These are phyloP conservation scores for Psilocybe sp. DNA, from an alignment of 768 basidiomycete species.

Conservation along the genomic window DNA sequence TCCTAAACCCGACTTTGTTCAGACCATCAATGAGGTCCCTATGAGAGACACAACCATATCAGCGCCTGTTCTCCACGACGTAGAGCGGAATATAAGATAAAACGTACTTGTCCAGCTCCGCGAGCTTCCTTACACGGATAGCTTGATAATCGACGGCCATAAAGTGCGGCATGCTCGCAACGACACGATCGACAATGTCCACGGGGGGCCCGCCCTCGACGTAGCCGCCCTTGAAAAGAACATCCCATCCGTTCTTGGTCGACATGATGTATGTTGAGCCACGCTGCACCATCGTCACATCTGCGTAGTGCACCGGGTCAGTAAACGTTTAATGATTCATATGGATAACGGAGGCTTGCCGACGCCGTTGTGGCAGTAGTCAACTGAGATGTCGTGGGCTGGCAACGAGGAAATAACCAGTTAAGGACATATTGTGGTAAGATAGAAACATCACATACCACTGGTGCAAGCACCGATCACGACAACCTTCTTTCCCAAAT, in stretches of 20 bases:
- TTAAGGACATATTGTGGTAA: not conserved
- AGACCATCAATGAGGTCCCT: slow-evolving; percentile 37
- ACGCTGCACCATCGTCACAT: slow-evolving; percentile 17
- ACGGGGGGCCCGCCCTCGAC: slow-evolving; percentile 45
- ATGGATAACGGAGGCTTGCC: slow-evolving; percentile 14
- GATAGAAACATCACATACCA: slow-evolving; percentile 23
- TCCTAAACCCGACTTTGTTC: slow-evolving; percentile 43
- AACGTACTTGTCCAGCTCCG: slow-evolving; percentile 34
- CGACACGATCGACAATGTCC: slow-evolving; percentile 50
- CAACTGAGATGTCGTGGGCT: slow-evolving; percentile 40
- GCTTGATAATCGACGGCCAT: slow-evolving; percentile 19
- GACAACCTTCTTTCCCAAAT: slow-evolving; percentile 60
- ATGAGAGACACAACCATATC: not conserved
- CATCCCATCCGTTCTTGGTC: slow-evolving; percentile 33
- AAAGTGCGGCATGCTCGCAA: slow-evolving; percentile 42
- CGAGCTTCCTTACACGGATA: slow-evolving; percentile 18
- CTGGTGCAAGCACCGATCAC: slow-evolving; percentile 70
- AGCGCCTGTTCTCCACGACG: not conserved
- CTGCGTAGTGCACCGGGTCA: not conserved
- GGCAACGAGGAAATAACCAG: not conserved
- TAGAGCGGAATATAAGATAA: not conserved
- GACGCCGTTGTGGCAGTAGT: slow-evolving; percentile 33
- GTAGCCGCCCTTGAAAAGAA: slow-evolving; percentile 32
- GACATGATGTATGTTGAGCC: slow-evolving; percentile 53
- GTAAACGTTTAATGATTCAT: not conserved